Evolutionary conservation across 495 filamentous ascomycete genomes (phyloP), one percentile per base, ranked within the genome.

Genomic region (Aspergillus incahuasiensis): DNA sequence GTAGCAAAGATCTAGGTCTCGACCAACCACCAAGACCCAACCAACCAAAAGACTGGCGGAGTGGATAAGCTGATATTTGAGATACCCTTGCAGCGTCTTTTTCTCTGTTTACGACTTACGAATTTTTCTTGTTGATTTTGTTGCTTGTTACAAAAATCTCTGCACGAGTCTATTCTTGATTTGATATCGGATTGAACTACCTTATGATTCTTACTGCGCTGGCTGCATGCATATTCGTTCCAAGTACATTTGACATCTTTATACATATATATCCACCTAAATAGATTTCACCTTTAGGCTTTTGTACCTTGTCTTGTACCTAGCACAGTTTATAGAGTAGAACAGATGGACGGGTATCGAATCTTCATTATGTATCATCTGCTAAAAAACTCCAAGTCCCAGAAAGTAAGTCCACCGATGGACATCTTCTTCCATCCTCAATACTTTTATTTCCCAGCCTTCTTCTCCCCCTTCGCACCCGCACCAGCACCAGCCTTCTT

Each of bases 51-150:
- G 18, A 48, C 46, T 49, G 52, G 50, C 61, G 65, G 57, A 57
- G 56, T 54, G 48, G 60, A 56, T 55, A 55, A 56, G 64, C 52
- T 61, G 66, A 67, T 38, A 58, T 59, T 63, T 64, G 64, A 63
- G 69, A 74, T 74, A 74, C 71, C 68, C 70, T 69, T 59, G 49
- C 51, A 60, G 62, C 62, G 58, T 56, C 48, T 65, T 50, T 50
- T 25, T 50, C 43, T 50, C 47, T 44, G 22, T 16, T 41, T 42
- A 56, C 35, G 54, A 56, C 28, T 56, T 30, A 56, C 30, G 54
- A 56, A 40, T 65, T 57, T 59, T 47, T 52, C 30, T 51, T 46
- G 21, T 60, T 61, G 8, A 2, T 60, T 48, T 49, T 54, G 46
- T 46, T 52, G 46, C 51, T 53, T 48, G 46, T 54, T 46, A 60